A percentile compares a stretch with the other conserved stretches of the same genome.
These are phyloP conservation scores for Alternaria tenuissima DNA, from an alignment of 2,329 filamentous ascomycete species.

Conservation along the genomic window DNA sequence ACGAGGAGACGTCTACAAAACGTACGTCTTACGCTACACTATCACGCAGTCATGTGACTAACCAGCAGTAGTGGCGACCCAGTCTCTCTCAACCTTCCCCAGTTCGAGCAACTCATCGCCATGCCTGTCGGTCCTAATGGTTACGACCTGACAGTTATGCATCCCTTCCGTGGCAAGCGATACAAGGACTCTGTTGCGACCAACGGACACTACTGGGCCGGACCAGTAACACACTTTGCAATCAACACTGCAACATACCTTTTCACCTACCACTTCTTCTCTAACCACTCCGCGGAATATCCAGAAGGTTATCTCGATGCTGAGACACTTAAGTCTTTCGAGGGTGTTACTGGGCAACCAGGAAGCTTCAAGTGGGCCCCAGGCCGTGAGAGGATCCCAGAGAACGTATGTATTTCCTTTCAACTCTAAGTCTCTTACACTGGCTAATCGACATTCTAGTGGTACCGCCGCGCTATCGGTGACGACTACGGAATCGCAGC, in stretches of 20 bases:
- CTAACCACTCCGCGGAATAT: constrained; percentile 31
- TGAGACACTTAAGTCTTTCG: constrained; percentile 29
- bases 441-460: constrained; percentile 17
- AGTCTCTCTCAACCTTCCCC: constrained; percentile 6
- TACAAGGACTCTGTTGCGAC: constrained; percentile 28
- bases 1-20: constrained; percentile 14
- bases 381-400: constrained; percentile 31
- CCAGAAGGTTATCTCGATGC: constrained; percentile 29
- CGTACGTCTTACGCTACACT: background rate
- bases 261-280: constrained; percentile 24
- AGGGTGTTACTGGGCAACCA: constrained; percentile 27
- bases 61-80: constrained; percentile 5
- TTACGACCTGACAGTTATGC: constrained; percentile 8
- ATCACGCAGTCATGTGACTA: background rate
- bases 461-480: constrained; percentile 18
- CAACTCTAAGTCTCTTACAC: background rate
- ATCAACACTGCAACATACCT: constrained; percentile 20
- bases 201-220: constrained; percentile 25
- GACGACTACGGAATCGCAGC: constrained; percentile 19
- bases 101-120: constrained; percentile 11
- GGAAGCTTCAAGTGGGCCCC: constrained; percentile 28
- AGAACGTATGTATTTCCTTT: constrained; percentile 25
- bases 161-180: constrained; percentile 24
- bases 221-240: constrained; percentile 27
- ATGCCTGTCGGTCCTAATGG: constrained; percentile 10